These are phyloP conservation scores for Trametes cubensis DNA, from an alignment of 768 basidiomycete species.

Conservation along the genomic window DNA sequence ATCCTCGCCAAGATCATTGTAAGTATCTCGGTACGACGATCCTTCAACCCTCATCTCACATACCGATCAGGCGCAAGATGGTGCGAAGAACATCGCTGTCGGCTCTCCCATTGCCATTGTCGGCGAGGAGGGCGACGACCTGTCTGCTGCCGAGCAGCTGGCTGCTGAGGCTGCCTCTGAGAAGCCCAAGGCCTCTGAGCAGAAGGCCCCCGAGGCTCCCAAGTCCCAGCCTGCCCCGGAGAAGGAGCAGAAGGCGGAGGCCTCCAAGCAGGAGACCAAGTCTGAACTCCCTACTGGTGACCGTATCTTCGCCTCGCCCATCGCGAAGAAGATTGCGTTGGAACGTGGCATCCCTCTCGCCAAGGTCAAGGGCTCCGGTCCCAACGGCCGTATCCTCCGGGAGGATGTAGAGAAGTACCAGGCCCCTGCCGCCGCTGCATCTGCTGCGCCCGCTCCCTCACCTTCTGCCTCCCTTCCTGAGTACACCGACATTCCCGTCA, in stretches of 20 bases:
- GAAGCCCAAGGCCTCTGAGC: constrained; percentile 41
- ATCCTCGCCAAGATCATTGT: constrained; percentile 96
- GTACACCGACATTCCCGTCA: constrained; percentile 87
- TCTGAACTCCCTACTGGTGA: constrained; percentile 65
- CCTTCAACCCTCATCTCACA: constrained; percentile 3
- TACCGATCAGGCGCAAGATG: constrained; percentile 66
- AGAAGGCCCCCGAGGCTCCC: constrained; percentile 46
- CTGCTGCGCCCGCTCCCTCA: constrained; percentile 42
- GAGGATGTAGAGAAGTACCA: constrained; percentile 94
- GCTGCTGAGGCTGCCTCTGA: constrained; percentile 63
- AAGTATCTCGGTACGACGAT: constrained; percentile 35
- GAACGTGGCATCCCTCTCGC: constrained; percentile 91
- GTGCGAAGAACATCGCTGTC: constrained; percentile 84
- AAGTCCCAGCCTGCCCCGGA: constrained; percentile 40
- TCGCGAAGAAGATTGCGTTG: constrained; percentile 96
- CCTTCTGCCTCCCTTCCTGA: constrained; percentile 60
- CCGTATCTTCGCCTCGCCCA: constrained; percentile 91
- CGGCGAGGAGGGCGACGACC: constrained; percentile 94
- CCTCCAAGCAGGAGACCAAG: constrained; percentile 48
- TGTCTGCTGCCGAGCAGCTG: constrained; percentile 78
- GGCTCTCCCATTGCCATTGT: constrained; percentile 90
- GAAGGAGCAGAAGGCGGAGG: constrained; percentile 39
- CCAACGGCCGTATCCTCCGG: constrained; percentile 90
- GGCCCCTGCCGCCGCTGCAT: constrained; percentile 46
- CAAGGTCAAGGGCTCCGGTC: constrained; percentile 91